Base-by-base conservation (phyloP, 2,329 filamentous ascomycete genomes). In the Aaosphaeria pasadenensis region DNA sequence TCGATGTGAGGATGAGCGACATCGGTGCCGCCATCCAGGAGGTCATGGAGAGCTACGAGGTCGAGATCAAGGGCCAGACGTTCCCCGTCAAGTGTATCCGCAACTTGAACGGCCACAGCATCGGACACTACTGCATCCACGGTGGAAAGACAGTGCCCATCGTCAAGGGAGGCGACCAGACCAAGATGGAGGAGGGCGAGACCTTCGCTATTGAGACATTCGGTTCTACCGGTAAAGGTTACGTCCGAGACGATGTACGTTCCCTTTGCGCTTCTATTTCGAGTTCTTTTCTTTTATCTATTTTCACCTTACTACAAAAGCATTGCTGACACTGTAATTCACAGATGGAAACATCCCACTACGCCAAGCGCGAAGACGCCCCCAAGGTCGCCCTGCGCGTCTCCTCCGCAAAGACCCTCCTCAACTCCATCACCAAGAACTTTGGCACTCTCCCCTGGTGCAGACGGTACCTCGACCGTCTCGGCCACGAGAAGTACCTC, bases 131-230 rank as follows among this genome's bases (percentile, higher is more conserved):
- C 76, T 85, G 84, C 69, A 96, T 96, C 60, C 91, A 96, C 74
- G 91, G 91, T 49, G 88, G 84, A 61, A 96, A 96, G 79, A 91
- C 88, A 57, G 89, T 96, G 44, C 92, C 91, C 0, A 96, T 96
- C 62, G 90, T 96, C 55, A 95, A 95, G 77, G 86, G 84, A 53
- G 82, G 83, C 53, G 89, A 95, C 64, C 84, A 86, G 69, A 95
- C 90, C 45, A 96, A 95, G 80, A 97, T 97, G 92, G 91, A 96
- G 74, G 92, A 96, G 73, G 91, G 91, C 39, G 91, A 97, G 66
- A 86, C 91, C 13, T 97, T 95, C 70, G 91, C 91, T 55, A 95
- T 96, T 60, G 91, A 96, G 76, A 96, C 91, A 0, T 96, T 96
- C 70, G 92, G 91, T 51, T 94, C 87, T 69, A 96, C 91, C 24